These are phyloP conservation scores for Botrytis hyacinthi DNA, from an alignment of 2,329 filamentous ascomycete genomes.

Conservation along the genomic window DNA sequence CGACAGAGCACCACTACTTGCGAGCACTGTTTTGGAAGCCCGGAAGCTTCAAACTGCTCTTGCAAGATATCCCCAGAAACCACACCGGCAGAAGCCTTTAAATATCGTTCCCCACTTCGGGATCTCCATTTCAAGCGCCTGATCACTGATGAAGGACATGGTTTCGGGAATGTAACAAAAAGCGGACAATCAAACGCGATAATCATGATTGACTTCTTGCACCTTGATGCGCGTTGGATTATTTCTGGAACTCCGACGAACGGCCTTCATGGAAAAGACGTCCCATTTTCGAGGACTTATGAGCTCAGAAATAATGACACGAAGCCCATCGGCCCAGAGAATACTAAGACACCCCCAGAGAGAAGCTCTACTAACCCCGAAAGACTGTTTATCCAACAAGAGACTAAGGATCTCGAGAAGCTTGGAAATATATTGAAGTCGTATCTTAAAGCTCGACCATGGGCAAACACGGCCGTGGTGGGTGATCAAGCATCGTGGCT, in stretches of 20 bases:
- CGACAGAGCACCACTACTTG: not conserved
- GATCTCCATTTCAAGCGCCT: conserved; percentile 80
- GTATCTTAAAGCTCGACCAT: conserved; percentile 75
- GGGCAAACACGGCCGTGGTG: conserved; percentile 59
- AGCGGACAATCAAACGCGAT: conserved; percentile 56
- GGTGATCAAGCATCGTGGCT: conserved; percentile 66
- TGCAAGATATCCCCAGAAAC: conserved; percentile 34
- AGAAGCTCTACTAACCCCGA: not conserved
- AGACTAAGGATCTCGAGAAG: conserved; percentile 63
- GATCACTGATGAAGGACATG: conserved; percentile 91
- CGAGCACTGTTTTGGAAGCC: not conserved
- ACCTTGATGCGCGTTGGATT: conserved; percentile 76
- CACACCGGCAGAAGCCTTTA: conserved; percentile 44
- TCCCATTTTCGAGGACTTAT: conserved; percentile 20
- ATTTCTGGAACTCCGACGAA: conserved; percentile 87
- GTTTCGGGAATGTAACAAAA: conserved; percentile 64
- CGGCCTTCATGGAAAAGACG: conserved; percentile 73
- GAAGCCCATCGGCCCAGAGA: not conserved
- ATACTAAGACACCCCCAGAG: too few species aligned
- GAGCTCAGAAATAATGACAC: conserved; percentile 8
- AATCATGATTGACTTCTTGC: conserved; percentile 51
- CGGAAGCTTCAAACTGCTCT: not conserved
- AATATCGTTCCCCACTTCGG: conserved; percentile 56
- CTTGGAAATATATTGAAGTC: conserved; percentile 63
- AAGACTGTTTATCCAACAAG: conserved; percentile 43